phyloP scores from a whole-genome alignment of 2,329 filamentous ascomycete species.

The Lasiodiplodia hormozganensis region DNA sequence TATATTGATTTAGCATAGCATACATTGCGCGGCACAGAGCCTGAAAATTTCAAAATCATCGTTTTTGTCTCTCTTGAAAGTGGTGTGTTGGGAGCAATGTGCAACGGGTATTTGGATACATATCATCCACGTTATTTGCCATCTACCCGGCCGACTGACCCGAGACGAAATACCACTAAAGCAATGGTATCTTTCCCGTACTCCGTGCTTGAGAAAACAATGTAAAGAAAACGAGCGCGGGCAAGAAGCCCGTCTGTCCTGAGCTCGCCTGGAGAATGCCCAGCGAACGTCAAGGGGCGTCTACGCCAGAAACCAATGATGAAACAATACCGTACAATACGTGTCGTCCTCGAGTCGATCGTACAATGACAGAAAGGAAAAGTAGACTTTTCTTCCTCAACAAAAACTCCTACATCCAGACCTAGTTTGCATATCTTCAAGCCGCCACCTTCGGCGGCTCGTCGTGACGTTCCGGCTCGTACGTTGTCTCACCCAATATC shows the following conservation, averaged over 20 bases:
- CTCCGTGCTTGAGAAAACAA: conserved; percentile 20
- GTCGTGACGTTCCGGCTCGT: conserved; percentile 50
- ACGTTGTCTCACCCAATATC: conserved; percentile 50
- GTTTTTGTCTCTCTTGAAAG: neutral
- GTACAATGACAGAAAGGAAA: conserved; percentile 18
- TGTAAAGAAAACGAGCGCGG: neutral
- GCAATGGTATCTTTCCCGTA: conserved; percentile 27
- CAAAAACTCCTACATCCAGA: neutral
- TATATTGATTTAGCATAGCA: neutral
- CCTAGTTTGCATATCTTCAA: neutral
- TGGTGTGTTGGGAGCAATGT: neutral
- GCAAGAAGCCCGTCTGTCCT: neutral
- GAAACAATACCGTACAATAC: neutral
- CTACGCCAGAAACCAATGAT: conserved; percentile 6
- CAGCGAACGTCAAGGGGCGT: conserved; percentile 3
- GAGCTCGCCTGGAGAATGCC: neutral
- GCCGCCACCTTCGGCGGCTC: conserved; percentile 31
- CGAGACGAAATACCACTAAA: conserved; percentile 23
- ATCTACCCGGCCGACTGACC: conserved; percentile 3
- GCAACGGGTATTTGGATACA: neutral
- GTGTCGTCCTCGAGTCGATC: conserved; percentile 3
- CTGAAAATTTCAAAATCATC: neutral
- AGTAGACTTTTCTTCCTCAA: neutral
- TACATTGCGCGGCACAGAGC: neutral
- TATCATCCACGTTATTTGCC: neutral